These are phyloP conservation scores for Candida argentea DNA, from an alignment of 805 yeast genomes.

Conservation along the genomic window DNA sequence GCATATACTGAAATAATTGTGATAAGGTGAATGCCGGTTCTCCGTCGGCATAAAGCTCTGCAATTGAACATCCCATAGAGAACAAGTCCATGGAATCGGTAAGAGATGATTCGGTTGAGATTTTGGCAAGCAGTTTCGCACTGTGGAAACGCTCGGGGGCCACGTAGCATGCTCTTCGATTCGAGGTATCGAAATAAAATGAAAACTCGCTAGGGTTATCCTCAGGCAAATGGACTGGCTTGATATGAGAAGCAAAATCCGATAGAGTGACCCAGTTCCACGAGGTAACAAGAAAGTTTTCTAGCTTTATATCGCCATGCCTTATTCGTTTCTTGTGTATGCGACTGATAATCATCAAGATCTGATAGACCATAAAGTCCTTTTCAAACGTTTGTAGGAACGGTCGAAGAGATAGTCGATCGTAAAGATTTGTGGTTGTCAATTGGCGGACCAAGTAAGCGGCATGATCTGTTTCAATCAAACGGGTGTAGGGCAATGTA, in stretches of 20 bases:
- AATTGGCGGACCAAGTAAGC: slow-evolving; percentile 83
- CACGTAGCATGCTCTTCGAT: slow-evolving; percentile 75
- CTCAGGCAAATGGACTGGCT: slow-evolving; percentile 81
- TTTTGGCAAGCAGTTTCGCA: slow-evolving; percentile 16
- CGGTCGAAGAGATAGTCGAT: slow-evolving; percentile 78
- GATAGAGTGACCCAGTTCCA: slow-evolving; percentile 81
- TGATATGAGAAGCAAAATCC: slow-evolving; percentile 70
- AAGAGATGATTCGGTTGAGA: slow-evolving; percentile 21
- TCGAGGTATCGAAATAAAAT: slow-evolving; percentile 86
- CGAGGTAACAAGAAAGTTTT: slow-evolving; percentile 75
- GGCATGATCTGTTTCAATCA: slow-evolving; percentile 85
- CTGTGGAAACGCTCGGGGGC: slow-evolving; percentile 84
- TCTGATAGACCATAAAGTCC: slow-evolving; percentile 75
- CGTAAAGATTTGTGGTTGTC: slow-evolving; percentile 73
- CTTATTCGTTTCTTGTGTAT: slow-evolving; percentile 53
- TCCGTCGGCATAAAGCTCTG: slow-evolving; percentile 82
- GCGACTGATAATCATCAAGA: slow-evolving; percentile 50
- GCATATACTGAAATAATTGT: slow-evolving; percentile 74
- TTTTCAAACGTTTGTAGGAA: slow-evolving; percentile 75
- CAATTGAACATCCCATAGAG: slow-evolving; percentile 79
- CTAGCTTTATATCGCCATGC: slow-evolving; percentile 92
- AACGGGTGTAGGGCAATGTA: slow-evolving; percentile 58
- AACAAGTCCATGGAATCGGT: slow-evolving; percentile 72
- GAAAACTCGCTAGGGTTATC: slow-evolving; percentile 89
- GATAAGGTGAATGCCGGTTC: slow-evolving; percentile 79